A percentile compares a stretch with the other conserved stretches of the same genome.
Evolutionary conservation across 805 yeast species (phyloP).

Genomic region (Ogataea pignaliae): DNA sequence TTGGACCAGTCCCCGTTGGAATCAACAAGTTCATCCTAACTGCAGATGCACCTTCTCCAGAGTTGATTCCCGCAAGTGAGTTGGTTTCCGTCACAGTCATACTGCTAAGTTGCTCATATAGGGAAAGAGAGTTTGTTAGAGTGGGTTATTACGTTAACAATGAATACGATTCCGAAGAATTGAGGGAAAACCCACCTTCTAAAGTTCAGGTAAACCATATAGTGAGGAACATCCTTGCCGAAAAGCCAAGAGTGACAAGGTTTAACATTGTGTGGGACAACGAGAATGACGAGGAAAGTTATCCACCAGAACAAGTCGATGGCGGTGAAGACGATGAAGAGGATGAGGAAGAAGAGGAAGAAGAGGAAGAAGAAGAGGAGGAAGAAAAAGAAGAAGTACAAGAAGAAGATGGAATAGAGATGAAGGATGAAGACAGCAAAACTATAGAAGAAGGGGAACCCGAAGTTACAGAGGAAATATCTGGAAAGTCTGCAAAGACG

Average conservation of each 20-base stretch:
- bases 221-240: conserved; percentile 90
- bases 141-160: conserved; percentile 98
- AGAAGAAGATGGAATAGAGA: conserved; percentile 40
- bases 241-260: conserved; percentile 95
- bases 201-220: conserved; percentile 93
- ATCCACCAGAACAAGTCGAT: conserved; percentile 74
- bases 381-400: conserved; percentile 45
- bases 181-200: conserved; percentile 89
- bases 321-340: conserved; percentile 61
- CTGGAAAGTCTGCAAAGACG: not conserved
- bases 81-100: conserved; percentile 94
- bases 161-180: conserved; percentile 90
- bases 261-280: conserved; percentile 97
- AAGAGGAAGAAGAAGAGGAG: conserved; percentile 54
- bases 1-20: conserved; percentile 98
- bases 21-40: conserved; percentile 86
- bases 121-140: conserved; percentile 90
- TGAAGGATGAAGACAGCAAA: conserved; percentile 36
- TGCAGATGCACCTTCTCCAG: conserved; percentile 97
- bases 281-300: conserved; percentile 49
- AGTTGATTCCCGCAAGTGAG: conserved; percentile 92
- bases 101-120: conserved; percentile 85
- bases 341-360: conserved; percentile 50
- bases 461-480: conserved; percentile 23
- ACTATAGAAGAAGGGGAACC: conserved; percentile 31